phyloP scores from a whole-genome alignment of 2,329 filamentous ascomycete species.

The Bipolaris oryzae region DNA sequence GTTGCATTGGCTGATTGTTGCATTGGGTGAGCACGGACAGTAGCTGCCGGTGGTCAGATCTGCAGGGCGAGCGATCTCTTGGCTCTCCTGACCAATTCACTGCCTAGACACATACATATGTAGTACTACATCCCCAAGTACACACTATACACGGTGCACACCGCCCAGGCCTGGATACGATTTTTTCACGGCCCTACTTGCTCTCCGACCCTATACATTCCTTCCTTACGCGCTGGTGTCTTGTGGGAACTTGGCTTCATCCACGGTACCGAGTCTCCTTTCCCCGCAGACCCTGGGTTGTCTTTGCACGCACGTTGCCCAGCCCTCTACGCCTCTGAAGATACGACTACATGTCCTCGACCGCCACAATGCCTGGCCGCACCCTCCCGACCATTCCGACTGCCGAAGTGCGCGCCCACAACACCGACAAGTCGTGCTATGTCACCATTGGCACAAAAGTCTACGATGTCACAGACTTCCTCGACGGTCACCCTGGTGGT shows the following conservation, averaged over 20 bases:
- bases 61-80: slow-evolving; percentile 18
- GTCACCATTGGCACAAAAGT: slow-evolving; percentile 89
- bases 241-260: background rate
- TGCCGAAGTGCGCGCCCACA: slow-evolving; percentile 82
- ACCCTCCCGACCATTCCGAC: slow-evolving; percentile 82
- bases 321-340: background rate
- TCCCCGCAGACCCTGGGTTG: slow-evolving; percentile 5
- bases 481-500: slow-evolving; percentile 89
- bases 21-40: too few species aligned
- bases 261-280: background rate
- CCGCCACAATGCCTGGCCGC: slow-evolving; percentile 71
- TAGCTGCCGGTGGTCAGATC: slow-evolving; percentile 28
- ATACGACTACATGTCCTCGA: slow-evolving; percentile 21
- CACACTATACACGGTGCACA: background rate
- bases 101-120: slow-evolving; percentile 8
- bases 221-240: slow-evolving; percentile 11
- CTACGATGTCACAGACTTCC: slow-evolving; percentile 91
- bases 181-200: background rate
- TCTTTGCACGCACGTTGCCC: background rate
- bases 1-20: too few species aligned
- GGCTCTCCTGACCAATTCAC: slow-evolving; percentile 30
- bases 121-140: too few species aligned
- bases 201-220: slow-evolving; percentile 22
- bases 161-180: background rate
- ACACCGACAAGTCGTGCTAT: slow-evolving; percentile 83